Conservation (phyloP, 225 moss, liverwort and hornwort species). For the Neckera pumila region DNA sequence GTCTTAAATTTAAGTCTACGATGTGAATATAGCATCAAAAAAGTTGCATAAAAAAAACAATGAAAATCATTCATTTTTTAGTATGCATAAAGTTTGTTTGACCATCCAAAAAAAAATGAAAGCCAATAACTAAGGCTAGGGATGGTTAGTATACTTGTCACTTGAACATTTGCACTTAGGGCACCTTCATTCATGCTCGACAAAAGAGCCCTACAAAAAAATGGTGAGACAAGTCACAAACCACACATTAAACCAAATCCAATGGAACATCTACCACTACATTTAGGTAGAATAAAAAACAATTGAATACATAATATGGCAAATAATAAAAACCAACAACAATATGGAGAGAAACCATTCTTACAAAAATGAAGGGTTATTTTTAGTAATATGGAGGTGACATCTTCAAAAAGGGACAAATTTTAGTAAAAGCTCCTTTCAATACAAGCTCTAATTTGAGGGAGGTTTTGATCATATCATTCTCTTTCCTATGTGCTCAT, state of each 20-base stretch:
- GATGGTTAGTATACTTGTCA: background rate
- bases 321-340: background rate
- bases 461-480: background rate
- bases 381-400: background rate
- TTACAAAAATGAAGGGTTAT: background rate
- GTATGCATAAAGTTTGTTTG: no score
- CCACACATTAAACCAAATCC: background rate
- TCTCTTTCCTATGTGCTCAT: background rate
- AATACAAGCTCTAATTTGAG: background rate
- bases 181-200: background rate
- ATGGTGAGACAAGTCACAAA: background rate
- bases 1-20: no score
- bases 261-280: background rate
- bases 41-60: no score
- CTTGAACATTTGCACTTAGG: background rate
- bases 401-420: background rate
- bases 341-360: background rate
- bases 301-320: background rate
- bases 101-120: background rate
- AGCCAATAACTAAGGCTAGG: rapidly evolving
- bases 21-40: no score
- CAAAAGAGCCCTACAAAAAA: background rate
- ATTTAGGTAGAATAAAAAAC: background rate
- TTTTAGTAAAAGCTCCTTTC: background rate
- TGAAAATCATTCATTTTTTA: no score